These are phyloP conservation scores for Yamadazyma ubonensis DNA, from an alignment of 805 yeast species.

Conservation along the genomic window DNA sequence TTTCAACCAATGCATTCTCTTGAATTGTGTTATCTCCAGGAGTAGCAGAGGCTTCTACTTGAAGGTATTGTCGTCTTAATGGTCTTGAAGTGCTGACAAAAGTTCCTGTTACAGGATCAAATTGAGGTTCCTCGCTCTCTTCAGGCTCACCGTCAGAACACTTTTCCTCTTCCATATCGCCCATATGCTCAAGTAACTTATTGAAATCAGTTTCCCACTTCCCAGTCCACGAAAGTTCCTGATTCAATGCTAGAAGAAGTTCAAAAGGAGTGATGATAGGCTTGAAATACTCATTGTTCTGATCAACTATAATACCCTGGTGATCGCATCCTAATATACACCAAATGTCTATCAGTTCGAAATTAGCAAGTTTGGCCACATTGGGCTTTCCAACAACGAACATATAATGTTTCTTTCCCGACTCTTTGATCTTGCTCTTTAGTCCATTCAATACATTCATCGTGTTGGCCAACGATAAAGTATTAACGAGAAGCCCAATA, in stretches of 20 bases:
- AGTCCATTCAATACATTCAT: constrained; percentile 62
- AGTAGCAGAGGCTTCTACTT: constrained; percentile 34
- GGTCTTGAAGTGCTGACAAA: constrained; percentile 72
- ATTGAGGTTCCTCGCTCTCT: constrained; percentile 60
- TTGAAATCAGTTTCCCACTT: constrained; percentile 84
- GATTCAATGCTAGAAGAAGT: constrained; percentile 71
- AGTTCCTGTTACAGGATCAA: constrained; percentile 85
- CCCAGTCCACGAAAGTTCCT: constrained; percentile 86
- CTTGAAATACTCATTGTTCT: constrained; percentile 74
- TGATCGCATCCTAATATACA: constrained; percentile 92
- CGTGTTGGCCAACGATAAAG: constrained; percentile 78
- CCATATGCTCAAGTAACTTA: constrained; percentile 45
- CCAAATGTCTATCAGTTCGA: constrained; percentile 94
- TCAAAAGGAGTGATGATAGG: constrained; percentile 96
- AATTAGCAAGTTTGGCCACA: constrained; percentile 94
- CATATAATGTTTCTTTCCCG: constrained; percentile 88
- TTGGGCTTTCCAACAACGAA: constrained; percentile 98
- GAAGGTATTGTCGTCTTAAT: constrained; percentile 65
- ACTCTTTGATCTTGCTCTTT: constrained; percentile 57
- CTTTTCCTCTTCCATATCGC: constrained; percentile 11
- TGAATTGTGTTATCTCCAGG: constrained; percentile 14
- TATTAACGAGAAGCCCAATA: constrained; percentile 86
- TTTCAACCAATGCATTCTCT: constrained; percentile 48
- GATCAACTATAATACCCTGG: constrained; percentile 86
- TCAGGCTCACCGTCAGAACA: constrained; percentile 25